Evolutionary conservation across 345 rosid species (phyloP).

Genomic region (Populus nigra): DNA sequence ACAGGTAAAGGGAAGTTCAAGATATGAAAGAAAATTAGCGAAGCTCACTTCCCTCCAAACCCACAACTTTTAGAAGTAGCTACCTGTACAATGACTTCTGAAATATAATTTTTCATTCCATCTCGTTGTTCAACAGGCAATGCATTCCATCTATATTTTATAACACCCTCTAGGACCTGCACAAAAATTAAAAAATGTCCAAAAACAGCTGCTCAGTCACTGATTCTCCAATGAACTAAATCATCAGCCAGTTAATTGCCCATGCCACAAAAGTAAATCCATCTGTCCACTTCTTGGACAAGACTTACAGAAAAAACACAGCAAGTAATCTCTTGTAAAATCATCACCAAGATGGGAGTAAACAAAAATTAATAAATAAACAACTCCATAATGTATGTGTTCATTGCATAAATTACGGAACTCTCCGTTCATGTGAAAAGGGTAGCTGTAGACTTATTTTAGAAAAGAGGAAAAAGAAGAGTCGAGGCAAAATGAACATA

Average conservation of each 20-base stretch:
- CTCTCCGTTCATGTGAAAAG: background rate
- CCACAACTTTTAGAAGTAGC: background rate
- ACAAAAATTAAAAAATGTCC: conserved; percentile 3
- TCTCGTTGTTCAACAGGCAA: conserved; percentile 94
- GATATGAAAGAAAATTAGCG: background rate
- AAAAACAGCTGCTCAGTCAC: background rate
- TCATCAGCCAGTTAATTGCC: background rate
- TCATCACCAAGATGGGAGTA: background rate
- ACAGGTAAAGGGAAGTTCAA: background rate
- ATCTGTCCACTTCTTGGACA: background rate
- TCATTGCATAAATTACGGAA: background rate
- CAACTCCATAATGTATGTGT: background rate
- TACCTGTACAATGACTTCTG: conserved; percentile 99
- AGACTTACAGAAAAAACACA: background rate
- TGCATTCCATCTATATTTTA: conserved; percentile 98
- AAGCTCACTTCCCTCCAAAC: background rate
- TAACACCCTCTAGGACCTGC: conserved; percentile 96
- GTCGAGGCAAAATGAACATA: background rate
- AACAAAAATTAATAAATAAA: background rate
- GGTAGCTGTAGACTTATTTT: background rate
- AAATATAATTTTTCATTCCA: conserved; percentile 98
- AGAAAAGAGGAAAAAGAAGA: background rate
- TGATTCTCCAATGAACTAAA: background rate
- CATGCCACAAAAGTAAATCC: background rate
- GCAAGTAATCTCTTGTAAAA: background rate